Base-by-base conservation (phyloP, 2,329 filamentous ascomycete genomes). In the Bipolaris oryzae region DNA sequence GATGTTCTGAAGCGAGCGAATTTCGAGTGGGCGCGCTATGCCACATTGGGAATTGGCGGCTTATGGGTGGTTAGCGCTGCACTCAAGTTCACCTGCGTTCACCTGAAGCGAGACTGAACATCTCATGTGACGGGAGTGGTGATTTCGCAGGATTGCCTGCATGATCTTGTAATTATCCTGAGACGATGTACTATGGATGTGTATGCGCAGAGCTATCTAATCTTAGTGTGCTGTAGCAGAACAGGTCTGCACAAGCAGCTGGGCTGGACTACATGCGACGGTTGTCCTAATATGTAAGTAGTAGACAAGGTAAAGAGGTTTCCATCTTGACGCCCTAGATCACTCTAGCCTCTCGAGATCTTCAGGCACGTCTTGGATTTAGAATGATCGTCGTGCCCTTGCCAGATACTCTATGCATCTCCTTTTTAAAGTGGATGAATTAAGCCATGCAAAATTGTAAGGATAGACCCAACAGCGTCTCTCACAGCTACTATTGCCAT, bases 21-120 rank as follows among this genome's bases (percentile, higher is more conserved):
- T 48, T 42, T 53, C 50, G 45, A 31, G 53, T 55, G 53, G 53
- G 53, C 38, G 39, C 45, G 23, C 53, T 45, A 52, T 37, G 18
- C 49, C 21, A 13, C 4, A n/a, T 38, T 25, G 28, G 28, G 35
- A 23, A 7, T 43, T 25, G 20, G 48, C 28, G 25, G 18, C 16
- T 28, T 41, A 23, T 31, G 31, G 20, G 25, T 28, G 15, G 31
- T 31, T 25, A 37, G 31, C 25, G 49, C 39, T 11, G 31, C 6
- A 18, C 18, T 51, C 28, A 41, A 23, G 28, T 11, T 23, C 31
- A 31, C 31, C 31, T 23, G 25, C 2, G 25, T 25, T 25, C 23
- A 11, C 41, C 23, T 5, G n/a, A 31, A 2, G 23, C 18, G 16
- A 38, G 37, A 42, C 28, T 37, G 45, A 7, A 34, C 28, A 45